phyloP scores from a whole-genome alignment of 1,139 yeast species.

The Schizosaccharomyces versatilis region DNA sequence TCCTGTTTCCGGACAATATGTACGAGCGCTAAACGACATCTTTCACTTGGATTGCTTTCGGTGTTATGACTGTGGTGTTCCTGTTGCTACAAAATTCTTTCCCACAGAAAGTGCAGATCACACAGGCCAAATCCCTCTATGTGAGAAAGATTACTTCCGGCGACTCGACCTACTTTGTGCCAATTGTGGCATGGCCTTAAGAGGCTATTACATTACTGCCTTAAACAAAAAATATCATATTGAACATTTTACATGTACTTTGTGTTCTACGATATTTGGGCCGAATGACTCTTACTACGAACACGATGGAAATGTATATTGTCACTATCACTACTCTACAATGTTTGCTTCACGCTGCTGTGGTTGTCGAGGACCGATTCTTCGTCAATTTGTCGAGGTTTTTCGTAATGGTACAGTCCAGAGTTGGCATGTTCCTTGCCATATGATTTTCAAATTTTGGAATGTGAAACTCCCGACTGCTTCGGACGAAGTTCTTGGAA shows the following conservation, averaged over 20 bases:
- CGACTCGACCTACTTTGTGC: constrained; percentile 63
- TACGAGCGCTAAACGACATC: constrained; percentile 10
- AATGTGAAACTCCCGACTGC: constrained; percentile 46
- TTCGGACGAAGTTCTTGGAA: constrained; percentile 3
- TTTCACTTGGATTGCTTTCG: constrained; percentile 11
- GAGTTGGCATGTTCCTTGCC: constrained; percentile 98
- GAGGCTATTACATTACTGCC: constrained; percentile 90
- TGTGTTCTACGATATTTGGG: constrained; percentile 72
- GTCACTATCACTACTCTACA: constrained; percentile 78
- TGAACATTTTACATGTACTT: constrained; percentile 82
- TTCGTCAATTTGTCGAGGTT: constrained; percentile 83
- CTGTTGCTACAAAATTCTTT: constrained; percentile 24
- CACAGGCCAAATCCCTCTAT: constrained; percentile 42
- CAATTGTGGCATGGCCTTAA: constrained; percentile 61
- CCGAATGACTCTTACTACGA: constrained; percentile 85
- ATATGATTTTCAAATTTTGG: constrained; percentile 94
- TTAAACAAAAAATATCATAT: constrained; percentile 80
- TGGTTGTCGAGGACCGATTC: constrained; percentile 77
- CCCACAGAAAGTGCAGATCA: constrained; percentile 24
- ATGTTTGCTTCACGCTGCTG: constrained; percentile 74
- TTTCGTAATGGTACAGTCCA: constrained; percentile 83
- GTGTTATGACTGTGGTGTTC: constrained; percentile 13
- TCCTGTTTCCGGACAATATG: constrained; percentile 6
- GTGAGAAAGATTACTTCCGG: constrained; percentile 82
- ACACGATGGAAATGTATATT: constrained; percentile 59